Evolutionary conservation across 2,329 filamentous ascomycete species (phyloP).

Genomic region (Aspergillus tanneri): DNA sequence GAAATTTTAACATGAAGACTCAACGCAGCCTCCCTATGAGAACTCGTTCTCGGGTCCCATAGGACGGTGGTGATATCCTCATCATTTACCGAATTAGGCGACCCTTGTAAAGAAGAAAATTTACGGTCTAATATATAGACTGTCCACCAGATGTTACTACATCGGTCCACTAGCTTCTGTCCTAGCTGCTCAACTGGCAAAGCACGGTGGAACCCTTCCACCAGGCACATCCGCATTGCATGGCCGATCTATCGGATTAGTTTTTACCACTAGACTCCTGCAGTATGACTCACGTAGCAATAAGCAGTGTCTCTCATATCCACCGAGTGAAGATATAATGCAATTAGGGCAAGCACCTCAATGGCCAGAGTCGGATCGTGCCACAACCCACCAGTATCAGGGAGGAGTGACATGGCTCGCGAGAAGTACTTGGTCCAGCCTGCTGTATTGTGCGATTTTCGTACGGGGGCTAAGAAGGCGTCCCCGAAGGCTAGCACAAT

Average conservation of each 20-base stretch:
- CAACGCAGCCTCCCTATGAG: conserved; percentile 36
- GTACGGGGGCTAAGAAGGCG: conserved; percentile 46
- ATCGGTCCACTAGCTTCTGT: conserved; percentile 48
- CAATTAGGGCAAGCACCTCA: conserved; percentile 52
- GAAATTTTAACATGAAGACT: conserved; percentile 44
- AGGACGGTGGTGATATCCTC: conserved; percentile 49
- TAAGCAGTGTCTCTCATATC: conserved; percentile 53
- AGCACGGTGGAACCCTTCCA: conserved; percentile 54
- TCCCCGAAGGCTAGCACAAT: conserved; percentile 55
- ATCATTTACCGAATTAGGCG: conserved; percentile 52
- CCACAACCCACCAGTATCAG: conserved; percentile 41
- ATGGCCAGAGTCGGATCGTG: conserved; percentile 45
- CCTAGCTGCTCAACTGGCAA: conserved; percentile 51
- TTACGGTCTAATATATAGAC: conserved; percentile 56
- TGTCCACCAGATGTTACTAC: conserved; percentile 57
- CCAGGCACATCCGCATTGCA: conserved; percentile 54
- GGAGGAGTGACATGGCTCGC: conserved; percentile 43
- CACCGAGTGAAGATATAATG: conserved; percentile 51
- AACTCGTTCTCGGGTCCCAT: conserved; percentile 40
- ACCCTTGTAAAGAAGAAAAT: conserved; percentile 55
- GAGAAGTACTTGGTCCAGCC: conserved; percentile 46
- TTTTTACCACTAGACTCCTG: background rate
- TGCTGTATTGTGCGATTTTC: conserved; percentile 38
- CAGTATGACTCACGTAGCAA: conserved; percentile 43
- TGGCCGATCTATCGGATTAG: conserved; percentile 50